Conservation (phyloP, 495 filamentous ascomycete genomes). For the Elasticomyces elasticus region DNA sequence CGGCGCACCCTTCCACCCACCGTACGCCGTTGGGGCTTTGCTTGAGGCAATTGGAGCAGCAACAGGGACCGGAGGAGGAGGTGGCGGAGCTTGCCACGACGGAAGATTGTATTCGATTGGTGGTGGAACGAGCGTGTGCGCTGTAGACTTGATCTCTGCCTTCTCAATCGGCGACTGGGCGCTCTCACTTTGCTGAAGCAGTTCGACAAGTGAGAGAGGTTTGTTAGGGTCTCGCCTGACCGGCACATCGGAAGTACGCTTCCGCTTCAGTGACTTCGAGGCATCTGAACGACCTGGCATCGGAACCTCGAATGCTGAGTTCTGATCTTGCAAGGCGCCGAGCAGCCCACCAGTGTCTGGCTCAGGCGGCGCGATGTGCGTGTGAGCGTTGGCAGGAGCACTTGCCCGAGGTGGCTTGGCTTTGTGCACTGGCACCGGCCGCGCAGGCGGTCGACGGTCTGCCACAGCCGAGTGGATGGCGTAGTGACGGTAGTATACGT, state of each 20-base stretch:
- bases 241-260: conserved; percentile 3
- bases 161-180: conserved; percentile 3
- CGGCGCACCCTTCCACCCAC: background rate
- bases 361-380: background rate
- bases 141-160: background rate
- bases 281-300: background rate
- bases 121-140: background rate
- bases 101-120: conserved; percentile 13
- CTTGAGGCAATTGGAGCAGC: background rate
- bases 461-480: conserved; percentile 17
- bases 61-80: background rate
- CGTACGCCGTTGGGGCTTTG: background rate
- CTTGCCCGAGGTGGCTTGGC: background rate
- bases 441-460: conserved; percentile 1
- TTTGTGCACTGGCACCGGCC: background rate
- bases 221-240: background rate
- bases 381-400: background rate
- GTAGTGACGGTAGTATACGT: conserved; percentile 21
- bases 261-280: conserved; percentile 10
- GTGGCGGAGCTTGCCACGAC: conserved; percentile 14
- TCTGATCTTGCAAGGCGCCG: background rate
- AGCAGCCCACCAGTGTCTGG: conserved; percentile 6
- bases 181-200: conserved; percentile 13
- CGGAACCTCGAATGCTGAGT: background rate
- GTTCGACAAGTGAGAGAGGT: conserved; percentile 15